A percentile compares a stretch with the other conserved stretches of the same genome.
These are phyloP conservation scores for Leccinum subrobustum DNA, from an alignment of 1,284 basidiomycete species.

Conservation along the genomic window DNA sequence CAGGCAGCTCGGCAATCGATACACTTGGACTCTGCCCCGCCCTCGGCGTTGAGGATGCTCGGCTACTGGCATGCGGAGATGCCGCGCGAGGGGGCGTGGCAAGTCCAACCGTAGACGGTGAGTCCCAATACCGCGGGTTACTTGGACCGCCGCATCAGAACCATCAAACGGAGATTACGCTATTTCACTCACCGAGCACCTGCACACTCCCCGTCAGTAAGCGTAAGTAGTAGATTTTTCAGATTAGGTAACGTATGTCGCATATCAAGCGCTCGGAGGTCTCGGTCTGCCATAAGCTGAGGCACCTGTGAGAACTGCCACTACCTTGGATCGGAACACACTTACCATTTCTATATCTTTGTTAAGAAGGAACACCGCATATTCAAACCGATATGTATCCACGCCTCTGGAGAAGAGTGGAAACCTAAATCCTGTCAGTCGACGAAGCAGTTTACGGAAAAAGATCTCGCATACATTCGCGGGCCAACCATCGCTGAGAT, in stretches of 20 bases:
- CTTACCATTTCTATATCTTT: slow-evolving; percentile 94
- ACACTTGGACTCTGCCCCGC: slow-evolving; percentile 32
- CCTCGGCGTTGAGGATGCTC: slow-evolving; percentile 33
- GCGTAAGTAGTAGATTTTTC: slow-evolving; percentile 88
- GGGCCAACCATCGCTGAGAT: slow-evolving; percentile 94
- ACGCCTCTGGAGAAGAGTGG: slow-evolving; percentile 93
- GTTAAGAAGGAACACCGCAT: slow-evolving; percentile 95
- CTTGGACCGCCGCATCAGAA: slow-evolving; percentile 24
- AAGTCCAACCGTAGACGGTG: slow-evolving; percentile 26
- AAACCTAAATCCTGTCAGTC: slow-evolving; percentile 57
- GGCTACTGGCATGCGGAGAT: slow-evolving; percentile 19
- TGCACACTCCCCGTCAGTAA: slow-evolving; percentile 65
- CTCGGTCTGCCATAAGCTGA: slow-evolving; percentile 87
- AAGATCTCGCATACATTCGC: slow-evolving; percentile 63
- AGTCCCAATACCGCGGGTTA: slow-evolving; percentile 20
- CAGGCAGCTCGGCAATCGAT: slow-evolving; percentile 28
- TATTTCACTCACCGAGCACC: slow-evolving; percentile 43
- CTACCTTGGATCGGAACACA: slow-evolving; percentile 10
- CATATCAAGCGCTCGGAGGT: slow-evolving; percentile 87
- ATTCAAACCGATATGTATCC: slow-evolving; percentile 96
- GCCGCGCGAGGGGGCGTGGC: slow-evolving; percentile 26
- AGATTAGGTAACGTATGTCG: slow-evolving; percentile 96
- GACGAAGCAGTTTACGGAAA: slow-evolving; percentile 2
- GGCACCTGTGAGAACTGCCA: slow-evolving; percentile 12
- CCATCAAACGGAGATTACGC: neutral